Evolutionary conservation across 768 basidiomycete genomes (phyloP), one percentile per base, ranked within the genome.

Genomic region (Phaffia australis): DNA sequence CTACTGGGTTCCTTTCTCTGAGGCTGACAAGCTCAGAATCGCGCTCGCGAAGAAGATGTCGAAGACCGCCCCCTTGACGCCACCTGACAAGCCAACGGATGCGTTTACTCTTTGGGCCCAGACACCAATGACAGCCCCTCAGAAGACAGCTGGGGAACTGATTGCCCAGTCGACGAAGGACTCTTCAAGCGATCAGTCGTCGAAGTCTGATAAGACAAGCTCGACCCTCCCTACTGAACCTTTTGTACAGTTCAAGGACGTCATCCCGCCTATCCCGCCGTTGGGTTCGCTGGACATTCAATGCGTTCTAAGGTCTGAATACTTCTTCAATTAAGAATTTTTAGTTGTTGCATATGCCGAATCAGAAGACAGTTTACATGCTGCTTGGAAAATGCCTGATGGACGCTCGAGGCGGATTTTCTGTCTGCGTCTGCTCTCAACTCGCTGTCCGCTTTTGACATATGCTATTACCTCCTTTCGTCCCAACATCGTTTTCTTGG

Each of bases 251-350:
- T 76, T 98, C 54, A 76, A 79, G 42, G 86, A 88, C 71, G 70
- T 93, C 71, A 76, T 97, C 23, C 92, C 92, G 0, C 86, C 85
- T 0, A 75, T 91, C 25, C 94, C 94, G 0, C 74, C 83, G 76
- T 89, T 88, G 79, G 94, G 94, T 63, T 79, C 80, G 65, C 95
- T 98, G 75, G 82, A 88, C 70, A 89, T 98, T 69, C 80, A 83
- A 72, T 80, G 80, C 68, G 92, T 97, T 77, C 86, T 86, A 75
- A 77, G 83, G 65, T 89, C 87, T 52, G 80, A 81, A 48, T 98
- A 97, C 77, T 98, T 98, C 82, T 98, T 97, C 81, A 60, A 67
- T 23, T 67, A 64, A 42, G 25, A 11, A 42, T 42, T 11, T 42
- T 42, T 42, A 5, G 35, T 5, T 11, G 4, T 42, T 11, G 35